These are phyloP conservation scores for Alternaria panax DNA, from an alignment of 2,329 filamentous ascomycete genomes.

Conservation along the genomic window DNA sequence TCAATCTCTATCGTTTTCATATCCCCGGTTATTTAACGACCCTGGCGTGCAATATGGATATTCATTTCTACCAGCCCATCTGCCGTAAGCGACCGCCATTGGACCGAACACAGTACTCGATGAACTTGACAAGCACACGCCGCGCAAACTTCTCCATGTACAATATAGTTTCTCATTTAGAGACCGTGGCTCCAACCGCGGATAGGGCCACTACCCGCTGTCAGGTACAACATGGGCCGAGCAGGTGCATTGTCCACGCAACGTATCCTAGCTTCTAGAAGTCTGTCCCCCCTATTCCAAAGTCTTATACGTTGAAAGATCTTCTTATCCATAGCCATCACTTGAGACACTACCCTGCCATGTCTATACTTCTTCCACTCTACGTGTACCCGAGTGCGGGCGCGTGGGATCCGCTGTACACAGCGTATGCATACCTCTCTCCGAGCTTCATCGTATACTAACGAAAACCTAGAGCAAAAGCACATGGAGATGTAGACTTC, in stretches of 20 bases:
- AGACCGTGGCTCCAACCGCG: constrained; percentile 3
- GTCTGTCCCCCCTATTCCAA: neutral
- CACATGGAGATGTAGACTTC: constrained; percentile 56
- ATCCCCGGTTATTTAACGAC: constrained; percentile 13
- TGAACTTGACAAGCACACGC: neutral
- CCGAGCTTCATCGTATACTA: neutral
- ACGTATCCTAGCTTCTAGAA: neutral
- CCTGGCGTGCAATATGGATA: constrained; percentile 8
- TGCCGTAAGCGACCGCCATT: constrained; percentile 5
- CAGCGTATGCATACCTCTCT: constrained; percentile 48
- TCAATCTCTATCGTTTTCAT: neutral
- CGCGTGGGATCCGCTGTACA: constrained; percentile 58
- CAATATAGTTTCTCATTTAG: constrained; percentile 10
- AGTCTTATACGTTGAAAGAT: neutral
- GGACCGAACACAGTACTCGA: neutral
- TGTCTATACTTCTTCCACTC: constrained; percentile 58
- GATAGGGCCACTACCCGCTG: constrained; percentile 8
- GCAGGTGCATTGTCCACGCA: neutral
- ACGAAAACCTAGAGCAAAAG: constrained; percentile 28
- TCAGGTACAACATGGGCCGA: constrained; percentile 13
- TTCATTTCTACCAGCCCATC: constrained; percentile 2
- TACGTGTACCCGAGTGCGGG: constrained; percentile 59
- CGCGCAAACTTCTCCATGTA: neutral
- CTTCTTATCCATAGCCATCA: neutral
- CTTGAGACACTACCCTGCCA: constrained; percentile 1